phyloP scores from a whole-genome alignment of 192 early-diverging fungal species.

The Podila horticola region DNA sequence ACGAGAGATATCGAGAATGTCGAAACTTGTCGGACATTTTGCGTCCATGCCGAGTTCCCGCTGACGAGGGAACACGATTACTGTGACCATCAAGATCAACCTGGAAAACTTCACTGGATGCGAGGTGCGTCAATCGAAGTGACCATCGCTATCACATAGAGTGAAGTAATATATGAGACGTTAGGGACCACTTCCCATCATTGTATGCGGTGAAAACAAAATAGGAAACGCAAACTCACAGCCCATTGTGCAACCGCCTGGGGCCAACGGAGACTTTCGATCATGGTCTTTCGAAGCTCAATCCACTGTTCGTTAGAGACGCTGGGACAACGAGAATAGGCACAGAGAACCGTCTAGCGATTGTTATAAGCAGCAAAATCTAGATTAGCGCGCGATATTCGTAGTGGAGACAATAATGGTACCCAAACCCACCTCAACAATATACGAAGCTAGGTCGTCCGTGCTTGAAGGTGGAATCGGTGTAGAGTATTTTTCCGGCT shows the following conservation, averaged over 20 bases:
- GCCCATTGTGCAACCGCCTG: slow-evolving; percentile 75
- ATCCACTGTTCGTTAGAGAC: slow-evolving; percentile 66
- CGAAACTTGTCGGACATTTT: slow-evolving; percentile 52
- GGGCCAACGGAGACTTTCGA: slow-evolving; percentile 60
- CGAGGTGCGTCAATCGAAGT: slow-evolving; percentile 66
- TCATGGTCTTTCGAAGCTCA: slow-evolving; percentile 58
- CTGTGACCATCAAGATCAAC: slow-evolving; percentile 66
- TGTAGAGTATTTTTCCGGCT: slow-evolving; percentile 48
- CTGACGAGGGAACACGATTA: background rate
- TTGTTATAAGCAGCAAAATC: too few relatives aligned
- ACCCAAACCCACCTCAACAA: slow-evolving; percentile 65
- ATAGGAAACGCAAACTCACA: slow-evolving; percentile 51
- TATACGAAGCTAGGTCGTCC: slow-evolving; percentile 70
- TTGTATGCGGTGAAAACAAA: too few relatives aligned
- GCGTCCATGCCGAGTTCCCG: slow-evolving; percentile 23
- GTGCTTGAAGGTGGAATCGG: slow-evolving; percentile 51
- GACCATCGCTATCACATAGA: slow-evolving; percentile 63
- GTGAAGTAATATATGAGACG: background rate
- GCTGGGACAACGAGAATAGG: slow-evolving; percentile 71
- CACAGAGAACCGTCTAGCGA: slow-evolving; percentile 68
- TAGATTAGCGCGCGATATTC: background rate
- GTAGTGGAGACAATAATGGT: background rate
- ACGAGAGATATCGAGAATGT: slow-evolving; percentile 25
- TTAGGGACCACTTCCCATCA: too few relatives aligned
- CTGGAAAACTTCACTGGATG: slow-evolving; percentile 66